Conservation (phyloP, 208 protist genomes). For the Crithidia brevicula region DNA sequence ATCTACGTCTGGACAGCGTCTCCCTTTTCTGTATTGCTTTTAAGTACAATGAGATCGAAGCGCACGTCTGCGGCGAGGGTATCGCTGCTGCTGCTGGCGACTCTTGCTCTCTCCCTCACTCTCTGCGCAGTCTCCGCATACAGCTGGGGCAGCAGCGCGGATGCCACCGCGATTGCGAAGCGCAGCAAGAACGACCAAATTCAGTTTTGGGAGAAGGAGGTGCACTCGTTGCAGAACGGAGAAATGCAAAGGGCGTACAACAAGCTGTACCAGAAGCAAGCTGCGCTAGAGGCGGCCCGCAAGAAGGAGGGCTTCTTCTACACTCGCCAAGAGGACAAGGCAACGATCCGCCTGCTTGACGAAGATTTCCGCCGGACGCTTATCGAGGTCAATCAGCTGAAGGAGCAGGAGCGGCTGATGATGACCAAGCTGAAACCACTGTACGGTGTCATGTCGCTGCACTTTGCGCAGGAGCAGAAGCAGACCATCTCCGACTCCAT, state of each 20-base stretch:
- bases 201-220: constrained; percentile 62
- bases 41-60: constrained; percentile 1
- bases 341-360: constrained; percentile 75
- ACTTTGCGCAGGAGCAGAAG: constrained; percentile 84
- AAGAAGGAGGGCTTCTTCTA: constrained; percentile 73
- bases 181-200: constrained; percentile 67
- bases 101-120: constrained; percentile 2
- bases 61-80: background rate
- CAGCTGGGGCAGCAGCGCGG: constrained; percentile 2
- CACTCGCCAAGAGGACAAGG: constrained; percentile 57
- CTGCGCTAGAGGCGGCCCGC: constrained; percentile 52
- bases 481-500: constrained; percentile 61
- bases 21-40: background rate
- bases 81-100: constrained; percentile 15
- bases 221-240: constrained; percentile 40
- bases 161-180: constrained; percentile 37
- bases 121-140: background rate
- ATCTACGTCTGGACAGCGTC: no score
- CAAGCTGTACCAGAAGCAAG: constrained; percentile 46
- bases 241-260: constrained; percentile 40
- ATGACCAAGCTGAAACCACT: constrained; percentile 85
- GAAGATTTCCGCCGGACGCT: constrained; percentile 59
- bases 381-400: constrained; percentile 51
- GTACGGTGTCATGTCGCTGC: constrained; percentile 78
- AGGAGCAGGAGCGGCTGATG: constrained; percentile 71